Conservation (phyloP, 176 grass and related monocot genomes). For the Carex kokanica region DNA sequence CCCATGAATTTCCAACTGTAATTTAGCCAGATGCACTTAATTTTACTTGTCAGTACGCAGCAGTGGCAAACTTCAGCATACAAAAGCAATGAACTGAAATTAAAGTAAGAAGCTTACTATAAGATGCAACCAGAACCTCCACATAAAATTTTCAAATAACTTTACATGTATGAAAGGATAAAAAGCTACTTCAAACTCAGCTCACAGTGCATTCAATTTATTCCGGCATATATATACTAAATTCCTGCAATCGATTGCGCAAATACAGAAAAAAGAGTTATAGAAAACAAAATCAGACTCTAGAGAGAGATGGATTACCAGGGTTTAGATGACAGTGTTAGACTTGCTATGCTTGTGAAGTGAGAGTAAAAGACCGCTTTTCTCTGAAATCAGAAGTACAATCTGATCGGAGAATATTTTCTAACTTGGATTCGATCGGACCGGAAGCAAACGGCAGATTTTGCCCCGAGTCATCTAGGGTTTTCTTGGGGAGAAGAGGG, state of each 20-base stretch:
- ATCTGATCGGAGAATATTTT: constrained; percentile 5
- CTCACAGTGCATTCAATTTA: not conserved
- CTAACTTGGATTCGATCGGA: constrained; percentile 16
- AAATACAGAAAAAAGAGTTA: not conserved
- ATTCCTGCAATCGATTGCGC: not conserved
- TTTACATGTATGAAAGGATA: not conserved
- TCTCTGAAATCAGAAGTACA: constrained; percentile 7
- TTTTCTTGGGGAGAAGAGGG: not conserved
- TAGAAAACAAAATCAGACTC: not conserved
- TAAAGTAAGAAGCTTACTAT: not conserved
- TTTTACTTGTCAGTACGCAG: constrained; percentile 7
- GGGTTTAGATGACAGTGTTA: constrained; percentile 10
- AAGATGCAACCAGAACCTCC: not conserved
- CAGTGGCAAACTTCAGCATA: not conserved
- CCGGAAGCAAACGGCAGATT: not conserved
- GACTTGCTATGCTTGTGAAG: constrained; percentile 5
- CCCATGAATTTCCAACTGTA: not conserved
- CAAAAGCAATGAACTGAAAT: not conserved
- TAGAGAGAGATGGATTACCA: not conserved
- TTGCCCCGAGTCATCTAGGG: constrained; percentile 1
- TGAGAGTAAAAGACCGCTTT: not conserved
- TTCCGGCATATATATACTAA: not conserved
- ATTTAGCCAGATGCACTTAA: not conserved
- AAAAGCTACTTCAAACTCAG: not conserved
- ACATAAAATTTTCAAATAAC: not conserved